Evolutionary conservation across 352 stramenopile species (phyloP), one percentile per base, ranked within the genome.

Genomic region (Phytopythium ostracodes): DNA sequence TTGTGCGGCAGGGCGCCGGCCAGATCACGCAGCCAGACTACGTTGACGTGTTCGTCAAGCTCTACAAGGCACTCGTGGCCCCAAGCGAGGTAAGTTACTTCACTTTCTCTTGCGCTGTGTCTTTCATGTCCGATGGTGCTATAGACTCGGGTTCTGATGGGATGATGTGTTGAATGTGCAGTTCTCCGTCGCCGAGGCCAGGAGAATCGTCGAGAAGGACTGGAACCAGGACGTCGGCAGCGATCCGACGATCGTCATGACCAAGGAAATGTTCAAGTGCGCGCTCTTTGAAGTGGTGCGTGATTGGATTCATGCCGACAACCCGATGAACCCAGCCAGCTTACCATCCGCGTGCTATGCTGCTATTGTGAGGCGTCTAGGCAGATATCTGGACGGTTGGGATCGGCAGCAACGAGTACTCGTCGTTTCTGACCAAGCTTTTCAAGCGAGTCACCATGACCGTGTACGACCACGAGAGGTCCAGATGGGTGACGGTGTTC

Each of bases 341-440:
- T 25, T 24, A 47, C 35, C 6, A 50, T 29, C 18, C 43, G 8
- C n/a, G 27, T 7, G 4, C 7, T 24, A 25, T 25, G 18, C 17
- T 17, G 15, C 4, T 29, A 29, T 5, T 17, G n/a, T 17, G 43
- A 29, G 44, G 1, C 24, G 6, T n/a, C n/a, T 36, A 86, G 77
- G 81, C 79, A n/a, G 84, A 93, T 59, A 88, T 93, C 18, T 93
- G 84, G 84, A 93, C 84, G 0, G 60, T 81, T 22, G 76, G 76
- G 15, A 92, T 92, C 35, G 79, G 79, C 38, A 67, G 68, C 5
- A 67, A 84, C 31, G 72, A 87, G 47, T 92, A 92, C 66, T 58
- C 64, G 11, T 78, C 76, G 18, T 92, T 92, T 46, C 72, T 93
- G 27, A 72, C 71, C 55, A 93, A 93, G 54, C 77, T 93, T 36